Evolutionary conservation across 345 rosid species (phyloP).

Genomic region (Orychophragmus violaceus): DNA sequence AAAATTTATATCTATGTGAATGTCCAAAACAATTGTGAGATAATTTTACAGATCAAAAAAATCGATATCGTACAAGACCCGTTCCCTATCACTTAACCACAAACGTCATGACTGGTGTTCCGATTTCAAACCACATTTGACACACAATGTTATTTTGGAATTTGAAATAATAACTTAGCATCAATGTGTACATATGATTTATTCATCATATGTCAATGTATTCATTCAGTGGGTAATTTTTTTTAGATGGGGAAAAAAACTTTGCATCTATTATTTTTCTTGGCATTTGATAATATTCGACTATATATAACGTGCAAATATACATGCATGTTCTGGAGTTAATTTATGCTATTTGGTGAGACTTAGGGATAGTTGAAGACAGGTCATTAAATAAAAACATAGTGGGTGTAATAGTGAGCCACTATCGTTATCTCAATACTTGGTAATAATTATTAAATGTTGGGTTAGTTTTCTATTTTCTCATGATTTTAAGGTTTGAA

Average conservation of each 20-base stretch:
- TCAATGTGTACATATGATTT: too few relatives aligned
- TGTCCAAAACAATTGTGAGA: too few relatives aligned
- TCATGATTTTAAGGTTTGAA: slow-evolving; percentile 34
- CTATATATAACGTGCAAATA: background rate
- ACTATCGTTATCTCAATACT: slow-evolving; percentile 29
- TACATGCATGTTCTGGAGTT: background rate
- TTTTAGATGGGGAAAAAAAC: background rate
- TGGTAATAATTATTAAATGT: slow-evolving; percentile 8
- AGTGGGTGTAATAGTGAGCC: slow-evolving; percentile 42
- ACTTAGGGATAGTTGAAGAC: slow-evolving; percentile 25
- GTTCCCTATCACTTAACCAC: too few relatives aligned
- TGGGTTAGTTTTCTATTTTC: slow-evolving; percentile 24
- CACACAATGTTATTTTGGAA: too few relatives aligned
- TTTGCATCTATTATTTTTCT: background rate
- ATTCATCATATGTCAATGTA: background rate
- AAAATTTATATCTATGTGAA: too few relatives aligned
- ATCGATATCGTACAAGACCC: too few relatives aligned
- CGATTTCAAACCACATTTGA: too few relatives aligned
- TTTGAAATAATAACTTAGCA: too few relatives aligned
- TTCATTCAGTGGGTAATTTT: background rate
- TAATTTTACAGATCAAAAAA: too few relatives aligned
- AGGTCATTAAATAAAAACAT: slow-evolving; percentile 26
- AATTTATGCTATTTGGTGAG: slow-evolving; percentile 14
- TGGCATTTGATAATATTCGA: slow-evolving; percentile 8
- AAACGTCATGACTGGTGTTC: too few relatives aligned